Evolutionary conservation across 2,329 filamentous ascomycete genomes (phyloP), one percentile per base, ranked within the genome.

Genomic region (Podosphaera aphanis): DNA sequence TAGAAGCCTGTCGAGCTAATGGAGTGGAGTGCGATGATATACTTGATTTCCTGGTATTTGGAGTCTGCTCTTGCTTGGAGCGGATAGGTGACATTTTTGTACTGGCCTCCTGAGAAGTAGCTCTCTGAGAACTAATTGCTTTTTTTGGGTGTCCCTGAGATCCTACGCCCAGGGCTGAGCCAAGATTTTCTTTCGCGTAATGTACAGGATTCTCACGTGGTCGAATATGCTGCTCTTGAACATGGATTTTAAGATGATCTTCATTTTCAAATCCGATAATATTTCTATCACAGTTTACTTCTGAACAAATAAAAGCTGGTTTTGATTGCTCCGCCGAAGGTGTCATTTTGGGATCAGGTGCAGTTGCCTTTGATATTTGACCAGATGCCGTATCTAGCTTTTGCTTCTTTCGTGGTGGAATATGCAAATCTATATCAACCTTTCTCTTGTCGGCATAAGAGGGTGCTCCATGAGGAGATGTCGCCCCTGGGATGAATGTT

Each of bases 381-480:
- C n/a, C n/a, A n/a, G n/a, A n/a, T n/a, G n/a, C n/a, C n/a, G n/a
- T n/a, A n/a, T n/a, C n/a, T n/a, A 65, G 65, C 62, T 71, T 77
- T 33, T 62, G 56, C 62, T 70, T 74, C 59, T 77, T 76, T 13
- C 56, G 53, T 6, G 57, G 51, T 4, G 74, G 74, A 19, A 76
- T 60, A 44, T 70, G 66, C 33, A 78, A 61, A 0, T 67, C 64
- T 46, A 64, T 62, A 31, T 72, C 71, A 27, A 76, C 59, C 1
- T 67, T 62, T 10, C 49, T 56, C 65, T 69, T 56, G 60, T 63
- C 49, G 23, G 42, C 47, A 40, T 69, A 66, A 50, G 63, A 65
- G 1, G 74, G 74, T 47, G 71, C 68, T 11, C 73, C 74, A 50
- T 74, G 70, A 27, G 74, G 74, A 5, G 74, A 76, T 7, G 16